Evolutionary conservation across 2,329 filamentous ascomycete genomes (phyloP).

Genomic region (Ceratocystis papillata): DNA sequence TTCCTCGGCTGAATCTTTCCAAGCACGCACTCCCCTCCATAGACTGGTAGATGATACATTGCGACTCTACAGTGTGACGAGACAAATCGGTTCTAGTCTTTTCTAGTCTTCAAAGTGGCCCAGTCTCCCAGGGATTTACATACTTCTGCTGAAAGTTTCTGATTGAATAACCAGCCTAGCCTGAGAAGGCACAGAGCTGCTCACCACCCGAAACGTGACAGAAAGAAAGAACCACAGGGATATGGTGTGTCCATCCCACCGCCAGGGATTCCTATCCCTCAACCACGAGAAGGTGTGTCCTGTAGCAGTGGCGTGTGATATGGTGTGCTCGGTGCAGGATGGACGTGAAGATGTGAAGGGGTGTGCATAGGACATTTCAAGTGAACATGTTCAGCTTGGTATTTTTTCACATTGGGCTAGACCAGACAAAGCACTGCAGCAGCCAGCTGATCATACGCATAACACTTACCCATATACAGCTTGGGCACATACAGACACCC

Average conservation of each 20-base stretch:
- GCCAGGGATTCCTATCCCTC: not conserved
- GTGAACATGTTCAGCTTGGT: constrained; percentile 8
- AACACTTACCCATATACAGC: not conserved
- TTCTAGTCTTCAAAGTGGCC: too few species aligned
- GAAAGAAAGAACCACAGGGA: constrained; percentile 1
- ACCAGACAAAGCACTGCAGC: not conserved
- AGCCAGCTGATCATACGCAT: not conserved
- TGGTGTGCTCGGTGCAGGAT: not conserved
- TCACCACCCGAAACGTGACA: not conserved
- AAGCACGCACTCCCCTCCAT: not conserved
- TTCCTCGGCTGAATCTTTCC: not conserved
- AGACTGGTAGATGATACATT: not conserved
- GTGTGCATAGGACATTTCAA: not conserved
- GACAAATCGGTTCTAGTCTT: not conserved
- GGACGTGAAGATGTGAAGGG: not conserved
- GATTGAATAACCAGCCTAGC: not conserved
- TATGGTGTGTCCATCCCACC: not conserved
- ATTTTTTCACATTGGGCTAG: not conserved
- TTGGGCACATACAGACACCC: not conserved
- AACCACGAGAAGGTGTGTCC: not conserved
- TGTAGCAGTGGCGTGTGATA: too few species aligned
- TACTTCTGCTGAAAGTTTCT: constrained; percentile 1
- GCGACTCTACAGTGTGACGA: not conserved
- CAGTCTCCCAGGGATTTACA: not conserved
- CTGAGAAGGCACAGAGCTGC: not conserved